Conservation (phyloP, 495 filamentous ascomycete species). For the Xylaria flabelliformis region DNA sequence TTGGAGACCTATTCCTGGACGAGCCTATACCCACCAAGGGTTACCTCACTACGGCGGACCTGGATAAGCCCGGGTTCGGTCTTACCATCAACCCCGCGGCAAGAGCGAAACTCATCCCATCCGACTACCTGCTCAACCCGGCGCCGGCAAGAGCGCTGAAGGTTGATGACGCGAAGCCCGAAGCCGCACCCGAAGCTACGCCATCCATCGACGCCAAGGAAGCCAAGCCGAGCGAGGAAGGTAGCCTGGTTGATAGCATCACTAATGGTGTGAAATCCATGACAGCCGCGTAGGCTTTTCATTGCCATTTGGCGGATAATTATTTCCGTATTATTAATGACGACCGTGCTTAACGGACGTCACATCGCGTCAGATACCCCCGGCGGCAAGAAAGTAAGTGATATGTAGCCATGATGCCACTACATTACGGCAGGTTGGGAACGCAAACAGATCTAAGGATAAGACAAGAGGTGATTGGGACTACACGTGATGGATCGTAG, state of each 20-base stretch:
- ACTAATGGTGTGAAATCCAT: slow-evolving; percentile 37
- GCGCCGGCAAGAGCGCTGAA: slow-evolving; percentile 67
- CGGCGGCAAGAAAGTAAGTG: neutral
- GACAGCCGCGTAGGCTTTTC: slow-evolving; percentile 22
- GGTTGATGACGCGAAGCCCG: slow-evolving; percentile 18
- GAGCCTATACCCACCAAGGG: slow-evolving; percentile 87
- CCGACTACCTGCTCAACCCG: slow-evolving; percentile 71
- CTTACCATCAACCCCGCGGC: slow-evolving; percentile 82
- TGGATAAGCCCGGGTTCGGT: slow-evolving; percentile 92
- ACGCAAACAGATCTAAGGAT: neutral
- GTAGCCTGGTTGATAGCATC: slow-evolving; percentile 23
- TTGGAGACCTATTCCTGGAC: slow-evolving; percentile 88
- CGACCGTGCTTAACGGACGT: neutral
- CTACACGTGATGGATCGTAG: neutral
- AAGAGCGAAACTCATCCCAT: slow-evolving; percentile 72
- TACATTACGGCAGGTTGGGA: neutral
- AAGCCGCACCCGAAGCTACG: slow-evolving; percentile 4
- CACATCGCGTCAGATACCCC: neutral
- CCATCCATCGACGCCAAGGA: slow-evolving; percentile 16
- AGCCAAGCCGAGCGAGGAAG: slow-evolving; percentile 35
- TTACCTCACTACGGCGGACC: slow-evolving; percentile 73
- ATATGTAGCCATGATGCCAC: neutral
- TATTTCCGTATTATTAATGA: neutral
- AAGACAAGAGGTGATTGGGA: neutral
- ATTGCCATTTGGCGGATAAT: neutral